Base-by-base conservation (phyloP, 1,284 basidiomycete species). In the Ceratobasidium sp. region DNA sequence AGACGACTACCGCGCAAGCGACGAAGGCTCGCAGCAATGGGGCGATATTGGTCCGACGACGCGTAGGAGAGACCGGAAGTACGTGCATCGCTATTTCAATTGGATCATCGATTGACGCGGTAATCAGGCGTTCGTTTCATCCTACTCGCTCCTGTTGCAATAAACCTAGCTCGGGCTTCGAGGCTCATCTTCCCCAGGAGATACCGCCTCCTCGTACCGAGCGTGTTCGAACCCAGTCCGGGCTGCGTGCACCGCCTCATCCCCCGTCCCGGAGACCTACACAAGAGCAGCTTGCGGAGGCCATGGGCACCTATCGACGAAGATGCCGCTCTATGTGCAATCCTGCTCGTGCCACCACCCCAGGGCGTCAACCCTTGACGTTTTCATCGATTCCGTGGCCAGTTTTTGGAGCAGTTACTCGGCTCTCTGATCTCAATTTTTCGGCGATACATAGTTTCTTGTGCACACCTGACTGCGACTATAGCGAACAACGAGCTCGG, bases 351-450 rank as follows among this genome's bases (percentile, higher is more conserved):
- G 29, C 49, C 29, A 25, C 59, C 46, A 64, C 49, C n/a, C 59
- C 71, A 29, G 34, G 61, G 17, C 59, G 37, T 22, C 71, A 59
- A 54, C 54, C 59, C 8, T 37, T 74, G 29, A 74, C 71, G 7
- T 74, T 74, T 34, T 74, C 71, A 64, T 74, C 71, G 59, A 65
- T 74, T 64, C 71, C 71, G 19, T 74, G 71, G 71, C 71, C 71
- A 29, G 71, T 74, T 37, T 74, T 74, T 49, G 71, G 71, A 40
- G 37, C 71, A 15, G 71, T 74, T 29, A 74, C 57, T 64, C 57
- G 37, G 49, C 29, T 74, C 17, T 74, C 71, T 37, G 71, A 74
- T 13, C 61, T 74, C 32, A 46, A 29, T n/a, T 22, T 29, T 32
- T 59, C 59, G 34, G 59, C 71, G 22, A 74, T 74, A 51, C 57